Evolutionary conservation across 345 rosid genomes (phyloP), one percentile per base, ranked within the genome.

Genomic region (Erysimum cheiranthoides): DNA sequence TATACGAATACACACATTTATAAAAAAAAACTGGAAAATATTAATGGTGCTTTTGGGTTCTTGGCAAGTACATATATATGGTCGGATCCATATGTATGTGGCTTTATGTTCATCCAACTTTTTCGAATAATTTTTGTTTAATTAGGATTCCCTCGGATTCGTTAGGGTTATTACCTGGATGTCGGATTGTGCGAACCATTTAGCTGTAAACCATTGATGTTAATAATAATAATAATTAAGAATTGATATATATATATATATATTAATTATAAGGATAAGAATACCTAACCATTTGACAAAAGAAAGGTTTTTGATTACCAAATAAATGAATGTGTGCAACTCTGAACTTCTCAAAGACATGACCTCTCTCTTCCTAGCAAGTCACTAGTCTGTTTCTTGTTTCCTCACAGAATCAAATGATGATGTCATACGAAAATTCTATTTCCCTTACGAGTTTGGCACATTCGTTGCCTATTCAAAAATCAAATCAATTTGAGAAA

Each of bases 321-420:
- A 57, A 49, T 38, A 61, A 47, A 27, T 38, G 40, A 61, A 61
- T 61, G 61, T 61, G 76, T 72, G 61, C n/a, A 72, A 36, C 61
- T n/a, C 39, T 28, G 68, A 63, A 61, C 61, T 61, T 61, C 51
- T 38, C 76, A 61, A 50, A 61, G 68, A 28, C 49, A 72, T 72
- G 61, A 61, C 68, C 17, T 38, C 51, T 66, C 58, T 49, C 16
- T 32, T 65, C 68, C 46, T 62, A 42, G 51, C 25, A 61, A 61
- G 68, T 72, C 50, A 72, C 32, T 28, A 50, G 61, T 50, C 61
- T 61, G 52, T 72, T 72, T 28, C 32, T 61, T 61, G 51, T 72
- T 66, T 66, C 72, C 60, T 73, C 77, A 73, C 47, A 53, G 46
- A 74, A 57, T 74, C 66, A 46, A 59, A 59, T 58, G 60, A 67